Evolutionary conservation across 2,329 filamentous ascomycete genomes (phyloP).

Genomic region (Lachnellula willkommii): DNA sequence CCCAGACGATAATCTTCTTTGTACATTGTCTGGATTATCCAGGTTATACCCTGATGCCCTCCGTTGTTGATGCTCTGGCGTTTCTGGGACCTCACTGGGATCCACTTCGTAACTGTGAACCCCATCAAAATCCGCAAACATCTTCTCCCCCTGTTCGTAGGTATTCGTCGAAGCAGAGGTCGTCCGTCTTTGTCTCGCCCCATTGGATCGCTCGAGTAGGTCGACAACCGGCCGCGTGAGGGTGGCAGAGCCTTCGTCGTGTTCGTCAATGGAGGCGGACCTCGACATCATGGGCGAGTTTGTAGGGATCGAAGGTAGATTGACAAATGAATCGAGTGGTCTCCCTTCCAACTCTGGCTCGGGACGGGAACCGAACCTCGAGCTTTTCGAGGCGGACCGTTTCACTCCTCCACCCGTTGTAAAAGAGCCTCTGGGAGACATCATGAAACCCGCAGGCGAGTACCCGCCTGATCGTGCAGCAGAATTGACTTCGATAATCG

Average conservation of each 20-base stretch:
- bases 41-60: slow-evolving; percentile 6
- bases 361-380: slow-evolving; percentile 31
- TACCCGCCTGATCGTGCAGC: slow-evolving; percentile 64
- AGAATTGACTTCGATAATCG: slow-evolving; percentile 66
- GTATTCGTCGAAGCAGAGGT: slow-evolving; percentile 38
- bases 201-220: slow-evolving; percentile 11
- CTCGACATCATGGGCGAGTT: slow-evolving; percentile 20
- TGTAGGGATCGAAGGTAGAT: slow-evolving; percentile 14
- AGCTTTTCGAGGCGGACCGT: slow-evolving; percentile 51
- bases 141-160: slow-evolving; percentile 57
- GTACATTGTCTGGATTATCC: neutral
- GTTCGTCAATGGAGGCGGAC: slow-evolving; percentile 24
- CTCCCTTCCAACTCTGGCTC: slow-evolving; percentile 32
- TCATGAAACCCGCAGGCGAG: slow-evolving; percentile 61
- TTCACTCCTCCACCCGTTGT: slow-evolving; percentile 42
- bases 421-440: slow-evolving; percentile 61
- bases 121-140: slow-evolving; percentile 79
- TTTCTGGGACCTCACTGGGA: slow-evolving; percentile 46
- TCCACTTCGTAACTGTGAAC: slow-evolving; percentile 33
- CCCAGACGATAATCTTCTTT: slow-evolving; percentile 12
- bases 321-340: slow-evolving; percentile 31
- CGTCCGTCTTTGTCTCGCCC: slow-evolving; percentile 15
- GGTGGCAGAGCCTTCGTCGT: slow-evolving; percentile 24
- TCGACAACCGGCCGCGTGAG: slow-evolving; percentile 22
- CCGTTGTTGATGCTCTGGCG: neutral